These are phyloP conservation scores for Sextonia rubra DNA, from an alignment of 164 flowering plant genomes.

Conservation along the genomic window DNA sequence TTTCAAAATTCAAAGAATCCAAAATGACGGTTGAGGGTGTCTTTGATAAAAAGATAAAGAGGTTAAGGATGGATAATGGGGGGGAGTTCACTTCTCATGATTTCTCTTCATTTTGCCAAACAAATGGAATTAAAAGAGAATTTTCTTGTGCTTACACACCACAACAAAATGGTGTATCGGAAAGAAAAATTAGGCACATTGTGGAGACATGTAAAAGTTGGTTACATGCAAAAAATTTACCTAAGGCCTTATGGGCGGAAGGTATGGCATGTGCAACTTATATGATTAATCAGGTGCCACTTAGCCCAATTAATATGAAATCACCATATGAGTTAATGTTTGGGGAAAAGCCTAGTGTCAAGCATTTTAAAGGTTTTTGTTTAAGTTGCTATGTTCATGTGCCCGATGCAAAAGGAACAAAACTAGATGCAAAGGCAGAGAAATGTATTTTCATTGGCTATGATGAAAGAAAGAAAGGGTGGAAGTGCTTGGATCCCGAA, in stretches of 20 bases:
- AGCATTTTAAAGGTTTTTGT: not conserved
- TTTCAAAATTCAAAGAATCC: no score
- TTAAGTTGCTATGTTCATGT: not conserved
- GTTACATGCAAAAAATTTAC: no score
- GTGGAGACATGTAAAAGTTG: no score
- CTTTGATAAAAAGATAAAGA: not conserved
- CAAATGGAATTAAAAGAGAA: not conserved
- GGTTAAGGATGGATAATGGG: not conserved
- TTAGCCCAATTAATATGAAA: not conserved
- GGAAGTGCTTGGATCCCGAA: not conserved
- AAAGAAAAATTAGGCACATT: no score
- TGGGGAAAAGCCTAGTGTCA: not conserved
- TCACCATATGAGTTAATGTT: conserved; percentile 3
- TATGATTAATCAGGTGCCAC: no score
- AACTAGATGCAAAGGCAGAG: not conserved
- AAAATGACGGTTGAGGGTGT: not conserved
- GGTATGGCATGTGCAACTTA: not conserved
- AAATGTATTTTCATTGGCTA: not conserved
- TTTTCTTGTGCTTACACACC: conserved; percentile 1
- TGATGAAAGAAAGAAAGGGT: not conserved
- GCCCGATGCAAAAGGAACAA: not conserved
- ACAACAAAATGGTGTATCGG: not conserved
- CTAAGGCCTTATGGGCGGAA: not conserved
- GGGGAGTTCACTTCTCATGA: not conserved
- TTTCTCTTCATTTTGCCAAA: not conserved